Evolutionary conservation across 805 yeast species (phyloP).

Genomic region (Ascoidea tarda): DNA sequence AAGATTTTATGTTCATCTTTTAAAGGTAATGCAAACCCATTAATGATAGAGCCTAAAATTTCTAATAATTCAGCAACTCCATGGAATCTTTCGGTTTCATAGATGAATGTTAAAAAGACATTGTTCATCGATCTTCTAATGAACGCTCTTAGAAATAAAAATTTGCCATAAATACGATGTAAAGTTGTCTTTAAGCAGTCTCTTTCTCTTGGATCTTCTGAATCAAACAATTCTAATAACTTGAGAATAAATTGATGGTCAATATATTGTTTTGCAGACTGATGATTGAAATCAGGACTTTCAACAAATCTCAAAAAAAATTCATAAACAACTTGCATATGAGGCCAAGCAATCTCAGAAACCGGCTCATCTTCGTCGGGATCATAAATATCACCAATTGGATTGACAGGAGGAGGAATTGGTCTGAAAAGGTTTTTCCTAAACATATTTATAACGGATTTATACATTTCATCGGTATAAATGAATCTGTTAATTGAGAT

Average conservation of each 20-base stretch:
- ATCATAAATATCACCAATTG: slow-evolving; percentile 89
- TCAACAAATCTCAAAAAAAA: slow-evolving; percentile 87
- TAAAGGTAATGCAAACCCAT: slow-evolving; percentile 94
- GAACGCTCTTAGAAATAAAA: slow-evolving; percentile 75
- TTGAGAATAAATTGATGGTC: slow-evolving; percentile 80
- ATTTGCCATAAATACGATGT: slow-evolving; percentile 93
- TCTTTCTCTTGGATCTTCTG: slow-evolving; percentile 93
- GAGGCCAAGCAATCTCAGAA: slow-evolving; percentile 95
- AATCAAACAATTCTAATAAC: slow-evolving; percentile 80
- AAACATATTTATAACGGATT: slow-evolving; percentile 81
- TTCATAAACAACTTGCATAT: slow-evolving; percentile 94
- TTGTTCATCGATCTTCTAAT: slow-evolving; percentile 86
- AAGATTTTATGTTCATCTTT: slow-evolving; percentile 95
- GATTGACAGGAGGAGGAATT: slow-evolving; percentile 96
- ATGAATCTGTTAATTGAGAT: slow-evolving; percentile 71
- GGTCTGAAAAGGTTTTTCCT: slow-evolving; percentile 83
- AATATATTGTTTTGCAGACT: slow-evolving; percentile 82
- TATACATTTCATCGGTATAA: slow-evolving; percentile 84
- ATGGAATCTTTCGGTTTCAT: slow-evolving; percentile 91
- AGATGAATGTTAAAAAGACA: slow-evolving; percentile 83
- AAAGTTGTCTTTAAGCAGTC: slow-evolving; percentile 90
- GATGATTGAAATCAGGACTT: slow-evolving; percentile 88
- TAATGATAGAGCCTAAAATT: slow-evolving; percentile 89
- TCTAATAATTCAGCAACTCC: slow-evolving; percentile 93
- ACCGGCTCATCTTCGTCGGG: slow-evolving; percentile 99